Base-by-base conservation (phyloP, 179 eudicot genomes). In the Heliamphora pulchella region DNA sequence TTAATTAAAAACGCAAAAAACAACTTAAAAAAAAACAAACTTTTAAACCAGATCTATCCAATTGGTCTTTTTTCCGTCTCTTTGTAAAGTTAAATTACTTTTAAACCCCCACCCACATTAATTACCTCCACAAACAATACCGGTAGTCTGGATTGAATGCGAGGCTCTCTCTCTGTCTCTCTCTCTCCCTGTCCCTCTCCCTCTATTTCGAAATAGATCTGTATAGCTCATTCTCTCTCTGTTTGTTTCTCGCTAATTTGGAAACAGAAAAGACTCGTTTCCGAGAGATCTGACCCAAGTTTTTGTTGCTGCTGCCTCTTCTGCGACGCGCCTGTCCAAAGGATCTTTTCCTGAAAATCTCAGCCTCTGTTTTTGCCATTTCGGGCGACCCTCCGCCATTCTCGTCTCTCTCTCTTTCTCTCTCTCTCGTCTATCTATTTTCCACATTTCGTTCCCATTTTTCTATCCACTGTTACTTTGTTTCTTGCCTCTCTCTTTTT, bases 241-340 rank as follows among this genome's bases (percentile, higher is more conserved):
- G 69, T 71, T 44, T 69, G 31, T 76, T 73, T 71, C 76, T 59
- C 83, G 70, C 76, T 66, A 77, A 8, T 5, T 51, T 1, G 14
- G 67, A 47, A 47, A 9, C 11, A 58, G 75, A 61, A 44, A 79
- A 70, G 31, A 70, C 74, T 75, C 77, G 41, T 48, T 77, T 65
- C 72, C 75, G 81, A 86, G 88, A 88, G 88, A 88, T 85, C 91
- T 85, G 87, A 80, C 80, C 78, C 78, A 78, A 20, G 39, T 57
- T 59, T 76, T 59, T 15, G 67, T 81, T 71, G 54, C 20, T 17
- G n/a, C 63, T 80, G 83, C 81, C 81, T 55, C 82, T 54, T 73
- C 83, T 83, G 59, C 31, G 76, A n/a, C 80, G 51, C 76, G 83
- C 83, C 82, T 75, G 86, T 83, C 68, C 53, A 65, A 86, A 78